phyloP scores from a whole-genome alignment of 495 filamentous ascomycete species.

The Penicillium crystallinum region DNA sequence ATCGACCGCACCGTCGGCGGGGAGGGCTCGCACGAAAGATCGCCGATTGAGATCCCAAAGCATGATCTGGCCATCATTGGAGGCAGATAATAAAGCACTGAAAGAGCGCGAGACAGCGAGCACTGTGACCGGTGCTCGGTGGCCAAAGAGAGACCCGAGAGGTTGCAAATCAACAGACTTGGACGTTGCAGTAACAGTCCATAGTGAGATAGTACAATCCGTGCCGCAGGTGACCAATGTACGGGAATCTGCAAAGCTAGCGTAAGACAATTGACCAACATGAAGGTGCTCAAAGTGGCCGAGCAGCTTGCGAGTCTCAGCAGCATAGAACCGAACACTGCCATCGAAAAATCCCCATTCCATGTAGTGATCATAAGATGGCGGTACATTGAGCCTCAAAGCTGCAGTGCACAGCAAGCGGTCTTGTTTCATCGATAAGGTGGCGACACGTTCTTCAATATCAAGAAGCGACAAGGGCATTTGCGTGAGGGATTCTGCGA shows the following conservation, averaged over 20 bases:
- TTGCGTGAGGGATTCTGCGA: constrained; percentile 68
- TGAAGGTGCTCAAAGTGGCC: constrained; percentile 93
- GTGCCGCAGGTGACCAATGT: constrained; percentile 86
- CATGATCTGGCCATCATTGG: constrained; percentile 72
- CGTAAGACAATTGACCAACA: constrained; percentile 75
- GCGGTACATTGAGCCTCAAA: constrained; percentile 80
- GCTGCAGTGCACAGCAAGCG: constrained; percentile 78
- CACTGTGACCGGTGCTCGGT: constrained; percentile 71
- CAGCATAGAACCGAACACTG: constrained; percentile 81
- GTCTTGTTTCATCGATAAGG: constrained; percentile 79
- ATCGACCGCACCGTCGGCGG: constrained; percentile 46
- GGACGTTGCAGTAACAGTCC: constrained; percentile 57
- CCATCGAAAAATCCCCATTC: constrained; percentile 97
- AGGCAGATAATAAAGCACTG: constrained; percentile 76
- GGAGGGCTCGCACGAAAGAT: constrained; percentile 75
- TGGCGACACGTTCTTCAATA: constrained; percentile 72
- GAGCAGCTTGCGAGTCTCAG: constrained; percentile 67
- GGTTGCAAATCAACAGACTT: constrained; percentile 76
- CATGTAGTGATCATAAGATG: constrained; percentile 81
- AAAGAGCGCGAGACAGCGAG: constrained; percentile 85
- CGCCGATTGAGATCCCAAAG: constrained; percentile 92
- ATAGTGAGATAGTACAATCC: constrained; percentile 85
- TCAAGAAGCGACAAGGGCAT: constrained; percentile 78
- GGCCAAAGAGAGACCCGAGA: constrained; percentile 80
- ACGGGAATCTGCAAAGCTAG: constrained; percentile 79